Percentiles rank a stretch among this genome's conserved stretches.
Conservation (phyloP, 345 rosid species). For the Corymbia maculata region DNA sequence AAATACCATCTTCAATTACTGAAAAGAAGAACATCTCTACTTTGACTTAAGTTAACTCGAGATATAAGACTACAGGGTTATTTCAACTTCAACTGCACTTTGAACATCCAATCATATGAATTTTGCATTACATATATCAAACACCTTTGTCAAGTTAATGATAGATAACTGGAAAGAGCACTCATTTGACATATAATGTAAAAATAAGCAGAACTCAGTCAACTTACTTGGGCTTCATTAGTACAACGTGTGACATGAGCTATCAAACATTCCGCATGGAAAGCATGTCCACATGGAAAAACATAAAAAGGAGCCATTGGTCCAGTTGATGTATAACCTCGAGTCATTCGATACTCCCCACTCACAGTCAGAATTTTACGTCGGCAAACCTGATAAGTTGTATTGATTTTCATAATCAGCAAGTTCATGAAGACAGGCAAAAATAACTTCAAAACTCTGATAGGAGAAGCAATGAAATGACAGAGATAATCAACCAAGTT, state of each 20-base stretch:
- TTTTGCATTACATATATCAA: background rate
- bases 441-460: background rate
- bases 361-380: slow-evolving; percentile 67
- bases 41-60: background rate
- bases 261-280: slow-evolving; percentile 83
- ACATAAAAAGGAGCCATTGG: slow-evolving; percentile 90
- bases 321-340: slow-evolving; percentile 72
- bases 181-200: background rate
- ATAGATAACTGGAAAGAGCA: background rate
- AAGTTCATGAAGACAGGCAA: background rate
- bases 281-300: slow-evolving; percentile 94
- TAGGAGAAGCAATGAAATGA: background rate
- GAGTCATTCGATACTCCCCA: slow-evolving; percentile 60
- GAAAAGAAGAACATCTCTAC: background rate
- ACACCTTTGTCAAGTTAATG: background rate
- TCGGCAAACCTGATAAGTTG: slow-evolving; percentile 49
- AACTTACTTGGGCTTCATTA: slow-evolving; percentile 40
- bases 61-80: background rate
- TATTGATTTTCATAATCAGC: background rate
- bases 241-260: slow-evolving; percentile 69
- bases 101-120: background rate
- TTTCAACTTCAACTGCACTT: slow-evolving; percentile 19
- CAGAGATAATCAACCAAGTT: background rate
- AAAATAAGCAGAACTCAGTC: background rate
- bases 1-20: background rate